Base-by-base conservation (phyloP, 345 rosid species). In the Brassica rapa region DNA sequence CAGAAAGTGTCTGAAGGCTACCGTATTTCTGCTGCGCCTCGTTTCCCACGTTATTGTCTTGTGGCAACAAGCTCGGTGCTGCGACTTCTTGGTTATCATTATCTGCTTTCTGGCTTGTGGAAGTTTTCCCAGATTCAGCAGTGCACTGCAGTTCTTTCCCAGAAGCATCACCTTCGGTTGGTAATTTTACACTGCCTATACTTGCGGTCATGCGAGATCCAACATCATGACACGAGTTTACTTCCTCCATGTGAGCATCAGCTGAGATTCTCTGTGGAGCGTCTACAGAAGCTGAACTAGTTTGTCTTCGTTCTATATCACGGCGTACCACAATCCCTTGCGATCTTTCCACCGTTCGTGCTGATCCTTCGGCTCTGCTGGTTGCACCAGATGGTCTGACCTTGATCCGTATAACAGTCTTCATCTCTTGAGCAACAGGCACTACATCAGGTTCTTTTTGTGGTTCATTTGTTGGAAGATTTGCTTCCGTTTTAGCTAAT, bases 141-240 rank as follows among this genome's bases (percentile, higher is more conserved):
- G 98, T 95, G 87, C 99, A 95, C 83, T 92, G 99, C 66, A 95
- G 91, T 68, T 91, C 98, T 87, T 84, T 95, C 66, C 89, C 96
- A 16, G 84, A 76, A 66, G 84, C 87, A 75, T 91, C 90, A 8
- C 89, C 90, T 64, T 92, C 94, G 12, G 88, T 80, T 12, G 84
- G 88, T 24, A 87, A 71, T 83, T 90, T 92, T 16, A 88, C 97
- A 53, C 99, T 95, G 41, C 98, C 97, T n/a, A 95, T 89, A 85
- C 99, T 91, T 25, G 93, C 96, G 73, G 97, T 93, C 88, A 93
- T 82, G 16, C 94, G 87, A 19, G 99, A 93, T 5, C 96, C 98
- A 27, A 77, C 92, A 78, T 91, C 92, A 70, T 90, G 90, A 81
- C 90, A 87, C 4, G 98, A 95, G 77, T 91, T 93, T 41, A 95